These are phyloP conservation scores for Flaveria linearis DNA, from an alignment of 129 eudicot species.

Conservation along the genomic window DNA sequence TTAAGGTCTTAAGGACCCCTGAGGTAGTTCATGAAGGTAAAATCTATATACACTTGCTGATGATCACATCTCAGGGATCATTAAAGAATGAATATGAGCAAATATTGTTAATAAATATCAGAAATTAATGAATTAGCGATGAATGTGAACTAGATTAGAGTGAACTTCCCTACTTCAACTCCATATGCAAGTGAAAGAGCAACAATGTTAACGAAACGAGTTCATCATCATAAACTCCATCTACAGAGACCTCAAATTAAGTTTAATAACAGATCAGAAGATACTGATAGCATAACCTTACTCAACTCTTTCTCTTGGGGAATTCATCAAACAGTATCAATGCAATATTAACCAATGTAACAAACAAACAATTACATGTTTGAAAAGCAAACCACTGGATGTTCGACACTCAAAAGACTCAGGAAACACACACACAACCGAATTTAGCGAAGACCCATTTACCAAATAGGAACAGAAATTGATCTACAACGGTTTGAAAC, in stretches of 20 bases:
- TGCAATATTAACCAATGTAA: slow-evolving; percentile 28
- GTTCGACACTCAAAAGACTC: not conserved
- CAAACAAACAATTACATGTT: slow-evolving; percentile 27
- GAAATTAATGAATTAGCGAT: slow-evolving; percentile 38
- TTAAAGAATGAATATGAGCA: slow-evolving; percentile 35
- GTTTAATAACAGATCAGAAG: no score
- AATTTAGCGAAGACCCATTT: slow-evolving; percentile 70
- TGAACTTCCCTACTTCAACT: slow-evolving; percentile 46
- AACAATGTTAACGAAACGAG: slow-evolving; percentile 34
- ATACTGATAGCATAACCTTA: no score
- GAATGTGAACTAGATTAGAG: slow-evolving; percentile 31
- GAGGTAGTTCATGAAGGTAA: slow-evolving; percentile 46
- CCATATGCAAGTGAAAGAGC: slow-evolving; percentile 31
- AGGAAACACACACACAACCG: not conserved
- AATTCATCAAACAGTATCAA: slow-evolving; percentile 37
- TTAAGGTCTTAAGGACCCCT: slow-evolving; percentile 25
- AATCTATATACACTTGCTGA: slow-evolving; percentile 37
- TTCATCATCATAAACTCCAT: slow-evolving; percentile 47
- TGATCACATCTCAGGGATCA: slow-evolving; percentile 41
- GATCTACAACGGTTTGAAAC: slow-evolving; percentile 34
- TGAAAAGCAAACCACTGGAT: not conserved
- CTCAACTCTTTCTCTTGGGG: slow-evolving; percentile 31
- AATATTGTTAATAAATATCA: slow-evolving; percentile 37
- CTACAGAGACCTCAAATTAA: not conserved
- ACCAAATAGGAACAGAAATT: not conserved